Conservation (phyloP, 345 rosid species). For the Raphanus raphanistrum region DNA sequence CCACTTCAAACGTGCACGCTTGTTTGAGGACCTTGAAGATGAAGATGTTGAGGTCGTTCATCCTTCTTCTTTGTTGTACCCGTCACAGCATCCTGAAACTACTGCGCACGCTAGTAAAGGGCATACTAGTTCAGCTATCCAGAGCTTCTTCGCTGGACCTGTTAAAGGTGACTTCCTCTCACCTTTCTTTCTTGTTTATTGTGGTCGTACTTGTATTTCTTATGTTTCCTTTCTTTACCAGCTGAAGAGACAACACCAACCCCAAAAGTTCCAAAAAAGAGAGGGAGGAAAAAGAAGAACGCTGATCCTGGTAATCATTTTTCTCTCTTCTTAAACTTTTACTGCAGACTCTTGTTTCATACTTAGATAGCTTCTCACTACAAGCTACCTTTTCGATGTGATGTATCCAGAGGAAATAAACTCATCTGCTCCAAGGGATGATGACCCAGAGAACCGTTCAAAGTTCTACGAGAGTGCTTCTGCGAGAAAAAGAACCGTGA, state of each 20-base stretch:
- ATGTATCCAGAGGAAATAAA: conserved; percentile 46
- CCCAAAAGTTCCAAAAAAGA: conserved; percentile 49
- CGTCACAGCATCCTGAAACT: conserved; percentile 34
- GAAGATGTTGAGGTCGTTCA: conserved; percentile 51
- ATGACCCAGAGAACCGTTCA: conserved; percentile 50
- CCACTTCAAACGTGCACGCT: conserved; percentile 59
- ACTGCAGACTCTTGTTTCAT: not conserved
- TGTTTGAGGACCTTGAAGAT: conserved; percentile 75
- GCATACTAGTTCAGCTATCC: conserved; percentile 51
- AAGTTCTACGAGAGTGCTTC: conserved; percentile 82
- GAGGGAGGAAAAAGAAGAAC: conserved; percentile 69
- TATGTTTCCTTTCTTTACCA: conserved; percentile 17
- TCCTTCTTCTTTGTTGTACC: conserved; percentile 36
- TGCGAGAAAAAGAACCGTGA: conserved; percentile 72
- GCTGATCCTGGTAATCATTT: conserved; percentile 63
- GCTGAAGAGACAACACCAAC: conserved; percentile 45
- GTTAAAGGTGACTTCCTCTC: conserved; percentile 27
- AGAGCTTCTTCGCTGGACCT: conserved; percentile 50
- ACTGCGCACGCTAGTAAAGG: conserved; percentile 39
- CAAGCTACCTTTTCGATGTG: not conserved
- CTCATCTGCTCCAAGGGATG: conserved; percentile 46
- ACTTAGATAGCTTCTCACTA: conserved; percentile 1
- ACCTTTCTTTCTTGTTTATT: conserved; percentile 7
- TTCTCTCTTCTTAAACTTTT: not conserved
- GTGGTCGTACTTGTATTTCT: not conserved